These are phyloP conservation scores for Hemileccinum rubropunctum DNA, from an alignment of 768 basidiomycete genomes.

Conservation along the genomic window DNA sequence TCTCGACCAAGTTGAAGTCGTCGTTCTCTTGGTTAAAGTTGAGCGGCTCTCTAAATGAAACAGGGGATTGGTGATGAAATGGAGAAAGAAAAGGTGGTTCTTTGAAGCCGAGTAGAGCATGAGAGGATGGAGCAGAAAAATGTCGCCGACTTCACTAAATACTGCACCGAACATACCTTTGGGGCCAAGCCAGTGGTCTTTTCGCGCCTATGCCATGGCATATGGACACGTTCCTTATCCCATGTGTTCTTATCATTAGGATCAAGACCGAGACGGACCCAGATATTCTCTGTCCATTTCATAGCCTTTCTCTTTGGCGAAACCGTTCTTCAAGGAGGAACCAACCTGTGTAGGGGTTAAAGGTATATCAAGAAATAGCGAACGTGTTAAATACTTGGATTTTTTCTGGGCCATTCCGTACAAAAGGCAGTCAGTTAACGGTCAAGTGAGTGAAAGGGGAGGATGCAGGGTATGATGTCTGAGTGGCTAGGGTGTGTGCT, in stretches of 20 bases:
- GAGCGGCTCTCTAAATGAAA: not conserved
- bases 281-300: conserved; percentile 33
- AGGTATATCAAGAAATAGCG: conserved; percentile 5
- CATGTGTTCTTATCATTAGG: conserved; percentile 55
- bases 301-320: no score
- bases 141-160: not conserved
- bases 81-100: not conserved
- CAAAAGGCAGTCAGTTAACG: no score
- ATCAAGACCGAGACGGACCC: conserved; percentile 50
- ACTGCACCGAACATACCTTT: conserved; percentile 34
- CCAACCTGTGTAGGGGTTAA: no score
- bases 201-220: conserved; percentile 47
- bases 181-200: conserved; percentile 50
- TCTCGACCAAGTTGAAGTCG: conserved; percentile 1
- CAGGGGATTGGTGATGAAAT: conserved; percentile 1
- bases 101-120: not conserved
- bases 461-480: no score
- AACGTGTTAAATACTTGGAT: conserved; percentile 33
- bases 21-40: not conserved
- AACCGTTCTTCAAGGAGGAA: no score
- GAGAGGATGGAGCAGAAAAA: not conserved
- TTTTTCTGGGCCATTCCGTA: not conserved
- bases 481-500: no score
- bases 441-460: no score
- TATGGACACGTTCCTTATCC: conserved; percentile 48